Evolutionary conservation across 345 rosid genomes (phyloP), one percentile per base, ranked within the genome.

Genomic region (Pugionium dolabratum): DNA sequence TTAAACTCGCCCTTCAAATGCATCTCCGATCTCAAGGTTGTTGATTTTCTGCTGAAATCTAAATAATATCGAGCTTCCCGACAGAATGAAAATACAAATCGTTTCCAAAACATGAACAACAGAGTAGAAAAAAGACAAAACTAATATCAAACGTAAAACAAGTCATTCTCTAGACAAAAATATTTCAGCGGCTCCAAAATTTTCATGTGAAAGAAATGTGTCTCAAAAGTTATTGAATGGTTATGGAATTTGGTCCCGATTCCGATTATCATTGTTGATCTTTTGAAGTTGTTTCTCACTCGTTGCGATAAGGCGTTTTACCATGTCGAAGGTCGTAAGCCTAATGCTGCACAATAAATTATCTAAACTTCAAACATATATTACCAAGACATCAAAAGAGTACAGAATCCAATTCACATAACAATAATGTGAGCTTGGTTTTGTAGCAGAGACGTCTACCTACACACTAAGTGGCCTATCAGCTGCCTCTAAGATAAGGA

Each of bases 241-340:
- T 46, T 33, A 34, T 31, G 2, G 43, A 66, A 53, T 37, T 61
- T 61, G 72, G 68, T 61, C 77, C 60, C 58, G 58, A 61, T 40
- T 73, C 10, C 80, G 82, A 71, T 91, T 91, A 69, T 84, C 88
- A 57, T 84, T 94, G 42, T 10, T 41, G 37, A 91, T 85, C 80
- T 73, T 82, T 77, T 87, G 85, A 40, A 91, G 80, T 82, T 95
- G 95, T 73, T 76, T 84, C 80, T 87, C 95, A 53, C 97, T 76
- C 1, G 87, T 66, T 10, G 82, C 73, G 55, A 95, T 87, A 26
- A 87, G 77, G 56, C 88, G 91, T 72, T 95, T 95, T 40, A 86
- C 86, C n/a, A 82, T 78, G 78, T 91, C 99, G 45, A 80, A 95
- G 31, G 95, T 75, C 18, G 97, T 85, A 56, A 95, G 95, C 90